phyloP scores from a whole-genome alignment of 257 asterid genomes.

The Apocynum venetum region DNA sequence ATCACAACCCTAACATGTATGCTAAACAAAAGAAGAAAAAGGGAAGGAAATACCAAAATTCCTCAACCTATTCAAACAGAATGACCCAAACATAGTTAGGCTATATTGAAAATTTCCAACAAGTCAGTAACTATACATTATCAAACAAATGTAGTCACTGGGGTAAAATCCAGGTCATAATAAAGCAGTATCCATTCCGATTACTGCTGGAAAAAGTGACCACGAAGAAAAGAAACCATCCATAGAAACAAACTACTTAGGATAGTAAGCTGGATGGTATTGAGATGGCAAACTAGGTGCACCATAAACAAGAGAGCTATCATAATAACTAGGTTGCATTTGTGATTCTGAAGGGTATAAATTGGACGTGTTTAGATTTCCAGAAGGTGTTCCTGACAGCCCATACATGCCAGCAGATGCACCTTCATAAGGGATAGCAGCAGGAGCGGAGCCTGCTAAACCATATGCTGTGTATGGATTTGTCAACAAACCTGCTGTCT shows the following conservation, averaged over 20 bases:
- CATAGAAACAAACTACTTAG: slow-evolving; percentile 35
- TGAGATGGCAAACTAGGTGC: slow-evolving; percentile 45
- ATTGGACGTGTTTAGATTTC: slow-evolving; percentile 35
- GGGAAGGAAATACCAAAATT: neutral
- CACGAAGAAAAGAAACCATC: slow-evolving; percentile 18
- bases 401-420: slow-evolving; percentile 42
- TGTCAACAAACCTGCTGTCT: slow-evolving; percentile 35
- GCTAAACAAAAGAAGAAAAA: neutral
- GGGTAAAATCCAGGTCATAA: neutral
- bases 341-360: slow-evolving; percentile 37
- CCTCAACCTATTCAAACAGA: neutral
- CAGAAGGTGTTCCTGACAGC: slow-evolving; percentile 35
- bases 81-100: neutral
- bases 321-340: slow-evolving; percentile 38
- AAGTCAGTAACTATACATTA: slow-evolving; percentile 1
- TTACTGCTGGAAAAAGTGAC: slow-evolving; percentile 1
- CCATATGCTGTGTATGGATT: slow-evolving; percentile 51
- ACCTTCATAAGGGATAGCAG: slow-evolving; percentile 40
- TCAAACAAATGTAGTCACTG: neutral
- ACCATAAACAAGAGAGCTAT: slow-evolving; percentile 34
- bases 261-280: slow-evolving; percentile 49
- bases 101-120: neutral
- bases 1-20: neutral
- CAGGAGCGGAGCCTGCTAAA: slow-evolving; percentile 32
- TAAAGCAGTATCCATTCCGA: slow-evolving; percentile 16